A percentile compares a stretch with the other conserved stretches of the same genome.
These are phyloP conservation scores for Asterophora lycoperdoides DNA, from an alignment of 768 basidiomycete species.

Conservation along the genomic window DNA sequence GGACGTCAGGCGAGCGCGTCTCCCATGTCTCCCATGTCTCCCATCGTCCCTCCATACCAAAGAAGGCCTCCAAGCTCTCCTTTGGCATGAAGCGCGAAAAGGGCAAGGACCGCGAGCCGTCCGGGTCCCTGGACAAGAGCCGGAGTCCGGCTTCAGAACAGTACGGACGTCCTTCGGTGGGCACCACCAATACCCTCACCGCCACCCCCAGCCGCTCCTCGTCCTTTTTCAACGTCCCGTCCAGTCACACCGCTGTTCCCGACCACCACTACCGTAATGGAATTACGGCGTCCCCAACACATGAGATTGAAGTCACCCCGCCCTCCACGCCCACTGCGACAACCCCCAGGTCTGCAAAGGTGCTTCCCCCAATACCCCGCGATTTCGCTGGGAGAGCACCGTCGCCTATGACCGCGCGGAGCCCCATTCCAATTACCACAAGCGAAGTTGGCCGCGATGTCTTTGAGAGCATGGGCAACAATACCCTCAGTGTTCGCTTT, in stretches of 20 bases:
- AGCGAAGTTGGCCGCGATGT: constrained; percentile 64
- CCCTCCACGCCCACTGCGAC: constrained; percentile 35
- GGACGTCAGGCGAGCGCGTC: constrained; percentile 46
- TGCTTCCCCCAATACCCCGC: constrained; percentile 76
- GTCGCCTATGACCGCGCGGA: constrained; percentile 28
- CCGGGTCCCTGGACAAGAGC: constrained; percentile 12
- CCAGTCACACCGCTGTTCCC: constrained; percentile 37
- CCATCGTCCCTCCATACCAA: constrained; percentile 53
- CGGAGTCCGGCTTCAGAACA: constrained; percentile 16
- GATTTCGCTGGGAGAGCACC: constrained; percentile 44
- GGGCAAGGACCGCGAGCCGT: constrained; percentile 46
- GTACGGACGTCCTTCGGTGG: constrained; percentile 35
- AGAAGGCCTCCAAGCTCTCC: constrained; percentile 76
- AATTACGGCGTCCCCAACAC: constrained; percentile 18
- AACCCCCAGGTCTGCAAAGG: constrained; percentile 52
- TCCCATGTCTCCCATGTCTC: no score
- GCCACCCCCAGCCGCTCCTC: constrained; percentile 75
- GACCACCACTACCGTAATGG: constrained; percentile 24
- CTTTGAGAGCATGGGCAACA: constrained; percentile 72
- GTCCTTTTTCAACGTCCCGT: constrained; percentile 80
- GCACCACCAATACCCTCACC: constrained; percentile 43
- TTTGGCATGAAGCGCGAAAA: constrained; percentile 60
- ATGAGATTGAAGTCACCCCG: constrained; percentile 28
- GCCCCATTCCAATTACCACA: constrained; percentile 53
- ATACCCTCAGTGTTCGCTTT: constrained; percentile 85